phyloP scores from a whole-genome alignment of 345 rosid genomes.

The Populus ilicifolia region DNA sequence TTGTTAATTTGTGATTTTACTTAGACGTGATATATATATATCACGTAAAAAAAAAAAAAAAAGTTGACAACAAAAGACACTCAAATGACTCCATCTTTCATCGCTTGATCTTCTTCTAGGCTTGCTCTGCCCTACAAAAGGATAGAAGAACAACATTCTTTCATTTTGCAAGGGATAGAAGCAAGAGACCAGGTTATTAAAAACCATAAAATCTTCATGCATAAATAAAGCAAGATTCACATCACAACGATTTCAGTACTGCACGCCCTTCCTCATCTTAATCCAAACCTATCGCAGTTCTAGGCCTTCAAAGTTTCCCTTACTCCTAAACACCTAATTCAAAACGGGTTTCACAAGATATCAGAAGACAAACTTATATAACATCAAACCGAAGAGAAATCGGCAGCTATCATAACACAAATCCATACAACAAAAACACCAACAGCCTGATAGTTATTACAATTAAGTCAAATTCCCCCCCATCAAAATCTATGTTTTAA shows the following conservation, averaged over 20 bases:
- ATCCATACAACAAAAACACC: neutral
- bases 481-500: neutral
- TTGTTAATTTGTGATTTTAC: too few species aligned
- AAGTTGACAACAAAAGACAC: slow-evolving; percentile 31
- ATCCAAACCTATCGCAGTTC: slow-evolving; percentile 2
- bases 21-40: too few species aligned
- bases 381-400: neutral
- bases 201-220: slow-evolving; percentile 12
- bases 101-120: slow-evolving; percentile 79
- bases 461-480: neutral
- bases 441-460: neutral
- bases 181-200: neutral
- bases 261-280: neutral
- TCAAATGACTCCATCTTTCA: slow-evolving; percentile 40
- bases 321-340: slow-evolving; percentile 23
- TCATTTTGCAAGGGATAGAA: slow-evolving; percentile 31
- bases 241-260: neutral
- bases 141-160: slow-evolving; percentile 35
- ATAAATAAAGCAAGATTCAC: slow-evolving; percentile 3
- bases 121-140: slow-evolving; percentile 80
- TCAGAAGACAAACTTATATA: slow-evolving; percentile 1
- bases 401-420: neutral
- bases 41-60: too few species aligned
- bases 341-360: slow-evolving; percentile 2
- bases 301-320: slow-evolving; percentile 12